Conservation (phyloP, 2,329 filamentous ascomycete species). For the Elsinoe ampelina region DNA sequence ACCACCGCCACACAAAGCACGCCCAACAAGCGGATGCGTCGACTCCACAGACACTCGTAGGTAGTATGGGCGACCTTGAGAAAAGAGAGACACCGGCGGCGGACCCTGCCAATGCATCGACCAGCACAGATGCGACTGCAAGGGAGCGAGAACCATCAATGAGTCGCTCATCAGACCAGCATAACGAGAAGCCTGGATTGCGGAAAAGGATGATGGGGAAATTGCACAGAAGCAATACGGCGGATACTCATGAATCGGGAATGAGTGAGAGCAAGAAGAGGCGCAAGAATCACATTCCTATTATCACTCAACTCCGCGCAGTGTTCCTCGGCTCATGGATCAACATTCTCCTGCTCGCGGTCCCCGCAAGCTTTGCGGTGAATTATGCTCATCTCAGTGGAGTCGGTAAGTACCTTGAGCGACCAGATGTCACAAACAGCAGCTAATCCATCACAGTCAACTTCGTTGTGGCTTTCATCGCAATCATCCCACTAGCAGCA, state of each 20-base stretch:
- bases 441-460: slow-evolving; percentile 30
- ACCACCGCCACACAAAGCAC: background rate
- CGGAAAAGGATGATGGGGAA: slow-evolving; percentile 11
- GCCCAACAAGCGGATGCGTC: background rate
- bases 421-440: background rate
- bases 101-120: background rate
- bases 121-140: background rate
- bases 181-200: background rate
- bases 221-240: slow-evolving; percentile 6
- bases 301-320: slow-evolving; percentile 52
- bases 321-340: slow-evolving; percentile 78
- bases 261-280: slow-evolving; percentile 20
- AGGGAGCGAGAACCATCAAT: background rate
- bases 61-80: slow-evolving; percentile 1
- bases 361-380: slow-evolving; percentile 66
- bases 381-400: slow-evolving; percentile 54
- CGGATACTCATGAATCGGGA: slow-evolving; percentile 19
- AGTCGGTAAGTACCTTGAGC: slow-evolving; percentile 37
- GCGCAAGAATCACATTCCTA: slow-evolving; percentile 20
- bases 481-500: slow-evolving; percentile 80
- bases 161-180: background rate
- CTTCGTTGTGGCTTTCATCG: slow-evolving; percentile 88
- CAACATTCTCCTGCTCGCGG: slow-evolving; percentile 70
- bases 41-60: slow-evolving; percentile 4
- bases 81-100: background rate